These are phyloP conservation scores for Coelastrella sp. DNA, from an alignment of 139 green algal species.

Conservation along the genomic window DNA sequence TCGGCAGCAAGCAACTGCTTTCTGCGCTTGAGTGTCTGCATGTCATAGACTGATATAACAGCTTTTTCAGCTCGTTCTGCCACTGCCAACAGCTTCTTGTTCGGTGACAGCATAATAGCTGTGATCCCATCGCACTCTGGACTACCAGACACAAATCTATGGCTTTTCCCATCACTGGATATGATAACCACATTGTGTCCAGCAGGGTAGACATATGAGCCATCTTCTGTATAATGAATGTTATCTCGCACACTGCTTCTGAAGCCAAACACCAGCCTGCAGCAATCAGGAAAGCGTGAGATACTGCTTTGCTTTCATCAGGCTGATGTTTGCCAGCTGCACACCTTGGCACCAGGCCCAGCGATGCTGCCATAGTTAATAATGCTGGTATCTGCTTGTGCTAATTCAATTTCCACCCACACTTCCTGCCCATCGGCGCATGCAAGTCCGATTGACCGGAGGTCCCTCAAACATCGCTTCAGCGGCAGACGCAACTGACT, in stretches of 20 bases:
- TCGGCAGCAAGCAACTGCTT: slow-evolving; percentile 84
- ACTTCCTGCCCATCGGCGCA: no score
- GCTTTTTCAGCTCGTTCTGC: slow-evolving; percentile 83
- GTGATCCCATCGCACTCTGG: slow-evolving; percentile 82
- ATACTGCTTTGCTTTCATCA: neutral
- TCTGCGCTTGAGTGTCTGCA: slow-evolving; percentile 88
- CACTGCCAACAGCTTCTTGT: slow-evolving; percentile 82
- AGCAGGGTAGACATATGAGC: slow-evolving; percentile 78
- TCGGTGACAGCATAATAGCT: slow-evolving; percentile 77
- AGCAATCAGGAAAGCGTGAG: neutral
- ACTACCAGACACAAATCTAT: slow-evolving; percentile 77
- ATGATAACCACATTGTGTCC: slow-evolving; percentile 87
- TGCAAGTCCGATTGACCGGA: no score
- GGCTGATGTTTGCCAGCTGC: neutral
- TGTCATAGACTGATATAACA: slow-evolving; percentile 88
- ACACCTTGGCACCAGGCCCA: slow-evolving; percentile 32
- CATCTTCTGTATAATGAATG: slow-evolving; percentile 83
- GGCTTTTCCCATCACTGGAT: slow-evolving; percentile 69
- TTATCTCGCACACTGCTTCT: slow-evolving; percentile 74
- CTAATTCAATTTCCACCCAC: no score
- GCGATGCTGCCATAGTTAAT: neutral
- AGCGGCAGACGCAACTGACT: no score
- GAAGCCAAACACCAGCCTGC: slow-evolving; percentile 89
- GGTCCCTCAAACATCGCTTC: no score
- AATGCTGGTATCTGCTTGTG: no score